Percentiles rank a stretch among this genome's conserved stretches.
Conservation (phyloP, 176 grass and related monocot species). For the Aegilops speltoides region DNA sequence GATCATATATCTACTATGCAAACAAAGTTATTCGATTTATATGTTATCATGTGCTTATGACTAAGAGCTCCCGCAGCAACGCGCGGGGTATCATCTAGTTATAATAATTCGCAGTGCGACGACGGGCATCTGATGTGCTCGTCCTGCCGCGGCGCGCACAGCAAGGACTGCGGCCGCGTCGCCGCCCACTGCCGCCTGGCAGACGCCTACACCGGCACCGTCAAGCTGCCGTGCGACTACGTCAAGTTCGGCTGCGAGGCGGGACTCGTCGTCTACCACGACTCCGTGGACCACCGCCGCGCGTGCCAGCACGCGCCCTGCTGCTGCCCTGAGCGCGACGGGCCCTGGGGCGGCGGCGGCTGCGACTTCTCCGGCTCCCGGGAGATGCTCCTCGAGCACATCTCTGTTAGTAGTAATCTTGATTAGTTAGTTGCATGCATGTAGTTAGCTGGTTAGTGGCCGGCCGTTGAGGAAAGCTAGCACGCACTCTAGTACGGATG, state of each 20-base stretch:
- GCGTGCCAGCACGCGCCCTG: not conserved
- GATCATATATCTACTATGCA: no score
- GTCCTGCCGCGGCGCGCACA: not conserved
- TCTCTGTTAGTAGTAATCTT: no score
- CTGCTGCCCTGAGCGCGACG: not conserved
- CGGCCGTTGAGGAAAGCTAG: no score
- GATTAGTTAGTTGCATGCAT: no score
- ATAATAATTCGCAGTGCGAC: not conserved
- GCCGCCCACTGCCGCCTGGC: not conserved
- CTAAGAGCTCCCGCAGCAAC: no score
- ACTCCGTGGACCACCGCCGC: not conserved
- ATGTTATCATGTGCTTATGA: no score
- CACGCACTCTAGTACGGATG: no score
- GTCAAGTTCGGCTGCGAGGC: not conserved
- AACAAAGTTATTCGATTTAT: no score
- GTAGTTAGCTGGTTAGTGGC: no score
- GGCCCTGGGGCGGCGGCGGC: no score
- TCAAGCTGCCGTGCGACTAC: not conserved
- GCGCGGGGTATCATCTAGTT: no score
- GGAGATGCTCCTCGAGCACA: not conserved
- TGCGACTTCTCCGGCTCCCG: not conserved
- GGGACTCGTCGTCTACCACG: not conserved
- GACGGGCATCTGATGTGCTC: no score
- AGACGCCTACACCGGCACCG: not conserved
- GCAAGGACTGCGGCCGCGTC: not conserved